phyloP scores from a whole-genome alignment of 2,329 filamentous ascomycete genomes.

The Paecilomyces sp. region DNA sequence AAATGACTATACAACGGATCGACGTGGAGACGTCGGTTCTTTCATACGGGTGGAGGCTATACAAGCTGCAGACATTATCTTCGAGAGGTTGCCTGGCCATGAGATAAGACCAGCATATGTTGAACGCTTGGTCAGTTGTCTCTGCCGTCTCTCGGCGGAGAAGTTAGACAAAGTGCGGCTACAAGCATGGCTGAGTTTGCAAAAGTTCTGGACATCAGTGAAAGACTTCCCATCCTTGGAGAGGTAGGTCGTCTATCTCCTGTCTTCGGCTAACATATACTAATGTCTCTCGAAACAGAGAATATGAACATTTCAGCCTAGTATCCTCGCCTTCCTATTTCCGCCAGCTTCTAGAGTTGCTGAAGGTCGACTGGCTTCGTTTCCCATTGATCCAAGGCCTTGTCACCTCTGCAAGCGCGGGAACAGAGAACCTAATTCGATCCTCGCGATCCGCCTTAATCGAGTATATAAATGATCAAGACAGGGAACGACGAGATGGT shows the following conservation, averaged over 20 bases:
- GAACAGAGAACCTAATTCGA: slow-evolving; percentile 37
- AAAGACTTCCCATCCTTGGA: slow-evolving; percentile 25
- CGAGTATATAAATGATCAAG: slow-evolving; percentile 22
- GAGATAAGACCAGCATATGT: slow-evolving; percentile 10
- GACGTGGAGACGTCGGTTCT: slow-evolving; percentile 84
- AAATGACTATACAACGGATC: slow-evolving; percentile 85
- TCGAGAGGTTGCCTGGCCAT: slow-evolving; percentile 12
- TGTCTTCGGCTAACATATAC: background rate
- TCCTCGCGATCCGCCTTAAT: slow-evolving; percentile 35
- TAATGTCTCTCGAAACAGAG: slow-evolving; percentile 17
- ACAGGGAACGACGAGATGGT: slow-evolving; percentile 20
- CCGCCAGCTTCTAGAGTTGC: slow-evolving; percentile 30
- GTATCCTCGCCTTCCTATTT: slow-evolving; percentile 39
- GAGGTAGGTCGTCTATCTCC: slow-evolving; percentile 31
- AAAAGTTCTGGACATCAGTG: slow-evolving; percentile 30
- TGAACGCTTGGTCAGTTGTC: slow-evolving; percentile 27
- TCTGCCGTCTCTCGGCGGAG: slow-evolving; percentile 70
- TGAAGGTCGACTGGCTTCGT: slow-evolving; percentile 29
- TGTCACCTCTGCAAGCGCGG: slow-evolving; percentile 37
- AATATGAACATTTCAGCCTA: slow-evolving; percentile 38
- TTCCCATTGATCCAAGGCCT: slow-evolving; percentile 35
- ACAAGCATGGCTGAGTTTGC: slow-evolving; percentile 39
- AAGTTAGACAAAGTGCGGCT: slow-evolving; percentile 82
- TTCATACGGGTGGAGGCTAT: slow-evolving; percentile 76
- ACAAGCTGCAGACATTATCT: slow-evolving; percentile 47